Base-by-base conservation (phyloP, 2,329 filamentous ascomycete genomes). In the Talaromyces atroroseus region DNA sequence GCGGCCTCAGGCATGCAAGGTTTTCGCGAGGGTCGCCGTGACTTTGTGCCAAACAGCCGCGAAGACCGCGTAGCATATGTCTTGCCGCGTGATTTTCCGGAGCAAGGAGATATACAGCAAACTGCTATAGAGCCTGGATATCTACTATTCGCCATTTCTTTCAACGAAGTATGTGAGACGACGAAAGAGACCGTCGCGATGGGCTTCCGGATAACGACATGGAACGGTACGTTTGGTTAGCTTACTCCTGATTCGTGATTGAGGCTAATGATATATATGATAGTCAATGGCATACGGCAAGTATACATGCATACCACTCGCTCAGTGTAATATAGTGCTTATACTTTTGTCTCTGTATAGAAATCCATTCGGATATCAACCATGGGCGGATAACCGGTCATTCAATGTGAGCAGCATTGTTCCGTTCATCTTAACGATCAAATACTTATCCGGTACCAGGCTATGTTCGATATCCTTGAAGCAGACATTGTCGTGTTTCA, bases 401-500 rank as follows among this genome's bases (percentile, higher is more conserved):
- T 91, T 88, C 64, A 80, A 86, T 72, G 88, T 87, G 68, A 63
- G 64, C 38, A 55, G 21, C 42, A 52, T 16, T 11, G 21, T 21
- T 42, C 45, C 21, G 12, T 34, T 42, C 32, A 52, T 42, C 18
- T n/a, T 7, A 11, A 40, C n/a, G 20, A 23, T 18, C 5, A 52
- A 26, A 48, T 47, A 29, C 48, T 56, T 12, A 54, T 21, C 24
- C 16, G 36, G n/a, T 45, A 49, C 1, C 58, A 90, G 87, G 81
- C 87, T 62, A 97, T 97, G 94, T 97, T 99, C 73, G 89, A 96
- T 63, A 89, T 88, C 45, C 81, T 99, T 6, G 89, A 94, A 69
- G 86, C 92, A 53, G 94, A 99, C 70, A 94, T 99, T 61, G 85
- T 97, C 18, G 81, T 96, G 58, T 91, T 97, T 78, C 94, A 99